Evolutionary conservation across 2,329 filamentous ascomycete genomes (phyloP), one percentile per base, ranked within the genome.

Genomic region (Bipolaris bicolor): DNA sequence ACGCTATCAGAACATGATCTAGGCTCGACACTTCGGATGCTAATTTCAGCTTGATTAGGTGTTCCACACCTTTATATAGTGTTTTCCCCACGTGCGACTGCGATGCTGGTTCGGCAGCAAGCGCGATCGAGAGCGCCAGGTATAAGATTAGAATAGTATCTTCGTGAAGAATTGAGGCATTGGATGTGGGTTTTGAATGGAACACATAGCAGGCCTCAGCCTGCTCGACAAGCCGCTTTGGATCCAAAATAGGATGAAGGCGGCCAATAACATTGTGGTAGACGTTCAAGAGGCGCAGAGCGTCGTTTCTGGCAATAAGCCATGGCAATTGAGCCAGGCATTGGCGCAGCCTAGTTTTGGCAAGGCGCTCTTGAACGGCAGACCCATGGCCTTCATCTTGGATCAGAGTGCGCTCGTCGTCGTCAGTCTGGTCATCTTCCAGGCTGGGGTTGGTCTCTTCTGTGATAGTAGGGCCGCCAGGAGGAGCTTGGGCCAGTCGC

Each of bases 201-300:
- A 43, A 43, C 20, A 43, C 20, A 43, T 43, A 43, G 22, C 40
- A 43, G 11, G 40, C 40, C 40, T 43, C 40, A 11, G 40, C 40
- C 13, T 43, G 40, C 40, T 43, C 40, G 40, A 43, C 40, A 22
- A 43, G 40, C 40, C 40, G 40, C 40, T 43, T 43, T 43, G 40
- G 40, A 26, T 43, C 40, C 13, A 43, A n/a, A 43, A 43, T 43
- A 26, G 40, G 40, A 43, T 43, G 40, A 43, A 43, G 40, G 40
- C 40, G 22, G 22, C 40, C 40, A n/a, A 43, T 43, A 22, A 43
- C 40, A 26, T 43, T 22, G 22, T 43, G 40, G 13, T 43, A 43
- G 13, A 43, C 40, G 26, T 26, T 43, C 40, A 43, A 26, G 40
- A 43, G 40, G 22, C 40, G 40, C 22, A 43, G 22, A 43, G 40